A percentile compares a stretch with the other conserved stretches of the same genome.
Conservation (phyloP, 768 basidiomycete species). For the Rhodotorula graminis region DNA sequence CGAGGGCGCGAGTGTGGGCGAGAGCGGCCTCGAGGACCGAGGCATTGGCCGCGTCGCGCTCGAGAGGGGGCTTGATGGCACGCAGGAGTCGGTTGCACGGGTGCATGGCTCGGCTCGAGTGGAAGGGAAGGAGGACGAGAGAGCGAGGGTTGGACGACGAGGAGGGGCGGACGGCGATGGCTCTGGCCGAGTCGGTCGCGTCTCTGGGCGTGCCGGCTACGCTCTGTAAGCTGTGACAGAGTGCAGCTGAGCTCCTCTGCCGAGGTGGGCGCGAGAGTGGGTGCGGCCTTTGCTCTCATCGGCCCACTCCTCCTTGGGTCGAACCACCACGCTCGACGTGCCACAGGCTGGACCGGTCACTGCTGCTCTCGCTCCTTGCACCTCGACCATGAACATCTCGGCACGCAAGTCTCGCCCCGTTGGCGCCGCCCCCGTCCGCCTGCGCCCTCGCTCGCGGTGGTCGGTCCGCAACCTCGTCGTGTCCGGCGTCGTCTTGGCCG, state of each 20-base stretch:
- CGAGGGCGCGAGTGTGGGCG: background rate
- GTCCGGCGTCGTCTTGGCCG: slow-evolving; percentile 16
- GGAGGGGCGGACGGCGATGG: no score
- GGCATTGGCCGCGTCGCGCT: background rate
- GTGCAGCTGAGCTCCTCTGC: no score
- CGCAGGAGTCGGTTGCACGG: background rate
- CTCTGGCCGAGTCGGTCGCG: no score
- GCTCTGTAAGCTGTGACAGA: no score
- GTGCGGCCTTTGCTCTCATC: no score
- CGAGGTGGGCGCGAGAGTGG: no score
- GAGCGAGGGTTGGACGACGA: background rate
- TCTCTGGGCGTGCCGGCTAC: no score
- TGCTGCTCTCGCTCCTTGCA: background rate
- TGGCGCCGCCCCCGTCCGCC: slow-evolving; percentile 10
- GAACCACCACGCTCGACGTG: background rate
- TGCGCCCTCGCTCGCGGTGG: slow-evolving; percentile 7
- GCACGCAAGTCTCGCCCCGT: slow-evolving; percentile 6
- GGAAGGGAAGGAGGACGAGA: background rate
- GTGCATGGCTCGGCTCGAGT: background rate
- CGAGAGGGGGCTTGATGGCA: background rate
- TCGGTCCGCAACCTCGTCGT: slow-evolving; percentile 9
- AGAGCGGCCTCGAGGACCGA: no score
- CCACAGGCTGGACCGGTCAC: background rate
- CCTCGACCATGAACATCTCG: background rate
- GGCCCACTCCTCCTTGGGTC: no score